Conservation (phyloP, 345 rosid species). For the Eutrema japonicum region DNA sequence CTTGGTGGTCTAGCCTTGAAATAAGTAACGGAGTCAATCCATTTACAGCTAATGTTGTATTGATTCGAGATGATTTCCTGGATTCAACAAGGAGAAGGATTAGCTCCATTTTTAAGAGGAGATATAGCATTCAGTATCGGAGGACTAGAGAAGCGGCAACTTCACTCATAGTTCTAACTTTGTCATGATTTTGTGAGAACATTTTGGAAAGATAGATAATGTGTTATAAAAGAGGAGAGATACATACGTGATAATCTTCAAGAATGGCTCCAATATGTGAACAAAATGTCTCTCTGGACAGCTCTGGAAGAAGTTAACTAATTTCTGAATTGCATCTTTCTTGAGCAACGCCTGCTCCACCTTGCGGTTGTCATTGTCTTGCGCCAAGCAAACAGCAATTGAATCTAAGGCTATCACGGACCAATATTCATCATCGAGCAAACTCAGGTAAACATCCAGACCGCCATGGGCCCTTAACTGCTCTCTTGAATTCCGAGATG, state of each 20-base stretch:
- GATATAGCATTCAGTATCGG: neutral
- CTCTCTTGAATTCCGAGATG: slow-evolving; percentile 98
- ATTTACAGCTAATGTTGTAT: slow-evolving; percentile 88
- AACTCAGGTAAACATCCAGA: slow-evolving; percentile 88
- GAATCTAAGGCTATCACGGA: slow-evolving; percentile 95
- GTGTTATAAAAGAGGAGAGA: slow-evolving; percentile 11
- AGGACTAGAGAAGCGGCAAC: neutral
- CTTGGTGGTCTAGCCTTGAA: slow-evolving; percentile 86
- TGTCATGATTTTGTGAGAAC: neutral
- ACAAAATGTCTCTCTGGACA: slow-evolving; percentile 94
- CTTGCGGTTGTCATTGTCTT: slow-evolving; percentile 91
- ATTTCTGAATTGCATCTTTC: slow-evolving; percentile 84
- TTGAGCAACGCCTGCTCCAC: slow-evolving; percentile 92
- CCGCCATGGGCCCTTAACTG: slow-evolving; percentile 97
- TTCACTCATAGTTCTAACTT: slow-evolving; percentile 11
- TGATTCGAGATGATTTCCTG: slow-evolving; percentile 95
- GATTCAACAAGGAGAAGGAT: slow-evolving; percentile 40
- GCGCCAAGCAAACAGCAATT: slow-evolving; percentile 96
- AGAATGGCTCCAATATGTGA: slow-evolving; percentile 96
- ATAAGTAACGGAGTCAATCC: slow-evolving; percentile 94
- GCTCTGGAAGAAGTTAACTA: slow-evolving; percentile 92
- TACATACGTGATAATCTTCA: slow-evolving; percentile 90
- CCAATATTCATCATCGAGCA: slow-evolving; percentile 89
- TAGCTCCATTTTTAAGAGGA: slow-evolving; percentile 49
- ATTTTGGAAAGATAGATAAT: slow-evolving; percentile 8